A percentile compares a stretch with the other conserved stretches of the same genome.
phyloP scores from a whole-genome alignment of 2,329 filamentous ascomycete species.

The Leptographium procerum region DNA sequence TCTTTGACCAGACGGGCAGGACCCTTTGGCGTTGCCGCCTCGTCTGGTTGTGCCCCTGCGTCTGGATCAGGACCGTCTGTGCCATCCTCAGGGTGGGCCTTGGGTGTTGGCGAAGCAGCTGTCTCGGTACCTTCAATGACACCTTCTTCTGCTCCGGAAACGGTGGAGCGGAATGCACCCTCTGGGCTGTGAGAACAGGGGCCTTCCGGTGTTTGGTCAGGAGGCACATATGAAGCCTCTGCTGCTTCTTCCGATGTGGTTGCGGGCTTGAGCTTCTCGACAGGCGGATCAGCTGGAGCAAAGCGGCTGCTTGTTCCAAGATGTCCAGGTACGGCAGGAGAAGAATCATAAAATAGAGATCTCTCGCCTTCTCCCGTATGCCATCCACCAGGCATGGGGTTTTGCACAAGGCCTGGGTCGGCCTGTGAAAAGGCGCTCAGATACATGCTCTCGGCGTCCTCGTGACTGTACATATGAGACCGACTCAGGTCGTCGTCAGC shows the following conservation, averaged over 20 bases:
- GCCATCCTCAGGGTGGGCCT: too few relatives aligned
- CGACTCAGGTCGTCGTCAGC: constrained; percentile 39
- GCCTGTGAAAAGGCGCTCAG: constrained; percentile 57
- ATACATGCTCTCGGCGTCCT: constrained; percentile 79
- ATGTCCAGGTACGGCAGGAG: too few relatives aligned
- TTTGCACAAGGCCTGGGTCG: constrained; percentile 19
- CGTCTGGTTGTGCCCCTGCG: constrained; percentile 19
- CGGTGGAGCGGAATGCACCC: too few relatives aligned
- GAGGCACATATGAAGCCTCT: neutral
- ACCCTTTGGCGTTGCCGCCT: constrained; percentile 37
- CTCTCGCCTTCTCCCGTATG: constrained; percentile 21
- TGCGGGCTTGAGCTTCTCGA: too few relatives aligned
- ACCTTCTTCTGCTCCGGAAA: too few relatives aligned
- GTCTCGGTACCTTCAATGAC: too few relatives aligned
- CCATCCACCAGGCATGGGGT: constrained; percentile 42
- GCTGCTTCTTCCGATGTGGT: too few relatives aligned
- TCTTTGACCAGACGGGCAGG: constrained; percentile 45
- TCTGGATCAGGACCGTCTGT: neutral
- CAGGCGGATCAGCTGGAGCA: too few relatives aligned
- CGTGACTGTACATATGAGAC: constrained; percentile 65
- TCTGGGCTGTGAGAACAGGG: neutral
- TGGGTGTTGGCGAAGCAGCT: too few relatives aligned
- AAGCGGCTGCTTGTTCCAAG: neutral
- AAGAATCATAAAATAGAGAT: neutral
- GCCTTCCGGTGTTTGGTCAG: neutral